phyloP scores from a whole-genome alignment of 2,329 filamentous ascomycete species.

The Knufia fluminis region DNA sequence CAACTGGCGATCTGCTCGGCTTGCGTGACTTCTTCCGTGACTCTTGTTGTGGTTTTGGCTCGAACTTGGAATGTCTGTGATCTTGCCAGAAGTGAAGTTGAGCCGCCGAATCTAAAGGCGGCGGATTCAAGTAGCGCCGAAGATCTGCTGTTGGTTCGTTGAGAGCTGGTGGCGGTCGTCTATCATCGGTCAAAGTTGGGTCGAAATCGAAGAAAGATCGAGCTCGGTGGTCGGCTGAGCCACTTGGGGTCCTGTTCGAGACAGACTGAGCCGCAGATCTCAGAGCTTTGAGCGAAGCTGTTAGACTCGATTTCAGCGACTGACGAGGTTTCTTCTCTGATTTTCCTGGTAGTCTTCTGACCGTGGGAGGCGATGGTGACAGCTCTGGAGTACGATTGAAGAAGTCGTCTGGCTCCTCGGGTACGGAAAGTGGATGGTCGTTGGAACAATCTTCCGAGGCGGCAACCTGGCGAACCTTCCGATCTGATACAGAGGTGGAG shows the following conservation, averaged over 20 bases:
- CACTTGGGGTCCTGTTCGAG: constrained; percentile 45
- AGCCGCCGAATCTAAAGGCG: constrained; percentile 33
- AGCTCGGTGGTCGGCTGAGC: constrained; percentile 51
- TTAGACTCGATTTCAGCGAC: constrained; percentile 55
- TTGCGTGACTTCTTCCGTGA: not conserved
- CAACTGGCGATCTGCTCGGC: constrained; percentile 11
- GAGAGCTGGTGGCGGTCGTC: constrained; percentile 46
- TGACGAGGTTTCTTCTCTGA: constrained; percentile 24
- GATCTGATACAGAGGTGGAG: constrained; percentile 29
- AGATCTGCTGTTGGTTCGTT: constrained; percentile 48
- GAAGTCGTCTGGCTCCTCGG: constrained; percentile 24
- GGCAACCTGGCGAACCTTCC: constrained; percentile 41
- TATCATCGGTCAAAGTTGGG: constrained; percentile 51
- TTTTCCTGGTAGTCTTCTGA: constrained; percentile 15
- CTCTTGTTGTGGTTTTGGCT: constrained; percentile 21
- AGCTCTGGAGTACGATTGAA: constrained; percentile 12
- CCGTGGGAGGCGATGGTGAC: constrained; percentile 20
- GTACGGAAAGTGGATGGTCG: constrained; percentile 49
- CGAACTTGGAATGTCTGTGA: constrained; percentile 20
- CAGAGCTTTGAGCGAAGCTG: constrained; percentile 52
- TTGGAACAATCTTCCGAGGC: constrained; percentile 46
- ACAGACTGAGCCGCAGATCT: constrained; percentile 54
- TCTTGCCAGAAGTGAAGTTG: constrained; percentile 39
- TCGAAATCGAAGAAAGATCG: constrained; percentile 48
- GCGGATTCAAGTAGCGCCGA: constrained; percentile 52